phyloP scores from a whole-genome alignment of 352 stramenopile genomes.

The Phytopythium delawarense region DNA sequence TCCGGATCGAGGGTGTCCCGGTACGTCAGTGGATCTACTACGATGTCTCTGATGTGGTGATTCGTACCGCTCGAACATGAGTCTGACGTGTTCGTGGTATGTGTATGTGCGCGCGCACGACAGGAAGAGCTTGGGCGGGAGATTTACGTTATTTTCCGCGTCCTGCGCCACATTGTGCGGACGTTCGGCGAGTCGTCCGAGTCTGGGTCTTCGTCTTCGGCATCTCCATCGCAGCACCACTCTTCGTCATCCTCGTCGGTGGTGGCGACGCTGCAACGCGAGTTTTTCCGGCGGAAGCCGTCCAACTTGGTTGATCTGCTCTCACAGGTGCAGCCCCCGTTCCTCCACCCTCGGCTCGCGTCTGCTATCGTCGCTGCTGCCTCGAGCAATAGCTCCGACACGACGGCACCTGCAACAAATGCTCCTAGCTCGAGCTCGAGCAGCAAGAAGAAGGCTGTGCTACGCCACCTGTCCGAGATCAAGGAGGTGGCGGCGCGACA shows the following conservation, averaged over 20 bases:
- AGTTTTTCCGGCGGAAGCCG: slow-evolving; percentile 44
- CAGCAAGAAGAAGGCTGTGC: slow-evolving; percentile 31
- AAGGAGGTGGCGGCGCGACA: slow-evolving; percentile 42
- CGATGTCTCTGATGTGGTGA: slow-evolving; percentile 1
- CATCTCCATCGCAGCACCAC: neutral
- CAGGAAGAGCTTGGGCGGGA: slow-evolving; percentile 67
- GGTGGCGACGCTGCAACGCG: slow-evolving; percentile 23
- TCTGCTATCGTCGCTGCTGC: slow-evolving; percentile 49
- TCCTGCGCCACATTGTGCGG: slow-evolving; percentile 58
- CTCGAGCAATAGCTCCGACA: neutral
- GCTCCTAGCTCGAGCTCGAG: neutral
- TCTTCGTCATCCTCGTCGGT: neutral
- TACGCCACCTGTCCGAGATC: slow-evolving; percentile 40
- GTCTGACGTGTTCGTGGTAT: neutral
- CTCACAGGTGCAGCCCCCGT: slow-evolving; percentile 50
- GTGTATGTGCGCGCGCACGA: too few species aligned
- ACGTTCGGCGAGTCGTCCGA: slow-evolving; percentile 36
- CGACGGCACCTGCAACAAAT: neutral
- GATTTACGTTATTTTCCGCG: slow-evolving; percentile 65
- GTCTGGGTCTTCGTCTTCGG: neutral
- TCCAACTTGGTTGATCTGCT: slow-evolving; percentile 48
- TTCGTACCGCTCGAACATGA: neutral
- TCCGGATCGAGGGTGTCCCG: slow-evolving; percentile 62
- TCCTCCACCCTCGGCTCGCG: slow-evolving; percentile 53
- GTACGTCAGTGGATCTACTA: slow-evolving; percentile 22